These are phyloP conservation scores for Trichoderma virens DNA, from an alignment of 495 filamentous ascomycete species.

Conservation along the genomic window DNA sequence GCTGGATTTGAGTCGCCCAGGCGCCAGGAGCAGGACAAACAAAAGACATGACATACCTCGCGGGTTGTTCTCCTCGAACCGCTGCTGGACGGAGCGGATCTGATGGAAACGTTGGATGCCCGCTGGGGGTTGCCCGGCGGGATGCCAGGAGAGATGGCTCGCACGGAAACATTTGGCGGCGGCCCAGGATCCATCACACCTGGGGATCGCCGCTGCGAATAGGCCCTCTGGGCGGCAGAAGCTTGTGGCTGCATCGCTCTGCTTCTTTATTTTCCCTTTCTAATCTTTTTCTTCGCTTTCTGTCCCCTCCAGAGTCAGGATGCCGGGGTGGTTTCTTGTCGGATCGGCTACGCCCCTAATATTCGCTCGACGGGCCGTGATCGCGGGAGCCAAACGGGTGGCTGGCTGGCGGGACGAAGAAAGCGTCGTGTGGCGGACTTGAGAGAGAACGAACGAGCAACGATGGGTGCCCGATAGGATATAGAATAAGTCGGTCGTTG, in stretches of 20 bases:
- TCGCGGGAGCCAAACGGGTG: not conserved
- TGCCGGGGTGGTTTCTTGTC: not conserved
- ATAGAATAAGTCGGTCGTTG: not conserved
- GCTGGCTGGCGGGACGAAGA: not conserved
- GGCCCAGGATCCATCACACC: conserved; percentile 27
- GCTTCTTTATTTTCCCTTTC: not conserved
- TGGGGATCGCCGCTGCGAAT: conserved; percentile 32
- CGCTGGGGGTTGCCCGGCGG: conserved; percentile 46
- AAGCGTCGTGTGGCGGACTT: not conserved
- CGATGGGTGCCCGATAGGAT: not conserved
- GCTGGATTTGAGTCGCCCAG: not conserved
- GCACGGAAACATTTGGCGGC: conserved; percentile 45
- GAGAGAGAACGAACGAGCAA: not conserved
- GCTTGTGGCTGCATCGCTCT: conserved; percentile 3
- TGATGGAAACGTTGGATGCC: conserved; percentile 26
- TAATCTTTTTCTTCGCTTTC: not conserved
- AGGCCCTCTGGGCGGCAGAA: not conserved
- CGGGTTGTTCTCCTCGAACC: conserved; percentile 25
- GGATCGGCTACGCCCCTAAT: not conserved
- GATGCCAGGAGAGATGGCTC: conserved; percentile 49
- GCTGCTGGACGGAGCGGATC: conserved; percentile 20
- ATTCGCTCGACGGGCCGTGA: not conserved
- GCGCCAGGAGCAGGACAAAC: not conserved
- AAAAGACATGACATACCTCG: conserved; percentile 32
- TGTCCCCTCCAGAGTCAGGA: not conserved